Evolutionary conservation across 31 red algal species (phyloP).

Genomic region (Endocladia muricata): DNA sequence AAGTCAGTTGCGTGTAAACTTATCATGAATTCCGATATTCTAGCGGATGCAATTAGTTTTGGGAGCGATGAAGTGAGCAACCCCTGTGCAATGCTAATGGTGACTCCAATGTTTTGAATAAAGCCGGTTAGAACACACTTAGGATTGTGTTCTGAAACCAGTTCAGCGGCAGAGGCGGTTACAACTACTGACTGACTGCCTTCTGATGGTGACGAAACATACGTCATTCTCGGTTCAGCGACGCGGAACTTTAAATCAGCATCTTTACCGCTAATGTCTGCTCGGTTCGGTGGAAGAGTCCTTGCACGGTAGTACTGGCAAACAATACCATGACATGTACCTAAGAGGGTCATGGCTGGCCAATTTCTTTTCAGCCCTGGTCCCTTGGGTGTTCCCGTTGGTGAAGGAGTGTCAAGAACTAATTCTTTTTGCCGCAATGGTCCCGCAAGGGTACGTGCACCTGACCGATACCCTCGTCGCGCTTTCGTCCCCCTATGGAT

Average conservation of each 20-base stretch:
- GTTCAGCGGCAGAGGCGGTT: slow-evolving; percentile 46
- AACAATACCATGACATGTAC: slow-evolving; percentile 41
- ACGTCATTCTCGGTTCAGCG: slow-evolving; percentile 37
- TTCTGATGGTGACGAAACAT: slow-evolving; percentile 41
- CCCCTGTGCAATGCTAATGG: slow-evolving; percentile 37
- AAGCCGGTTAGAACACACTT: slow-evolving; percentile 54
- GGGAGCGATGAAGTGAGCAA: slow-evolving; percentile 22
- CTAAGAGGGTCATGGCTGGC: slow-evolving; percentile 33
- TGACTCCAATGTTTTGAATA: slow-evolving; percentile 42
- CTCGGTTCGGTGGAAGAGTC: too few relatives aligned
- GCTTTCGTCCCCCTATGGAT: too few relatives aligned
- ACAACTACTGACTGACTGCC: slow-evolving; percentile 49
- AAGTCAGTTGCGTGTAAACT: slow-evolving; percentile 52
- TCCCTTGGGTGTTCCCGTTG: too few relatives aligned
- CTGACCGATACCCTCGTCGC: too few relatives aligned
- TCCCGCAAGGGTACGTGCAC: too few relatives aligned
- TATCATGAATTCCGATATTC: slow-evolving; percentile 46
- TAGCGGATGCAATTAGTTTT: slow-evolving; percentile 47
- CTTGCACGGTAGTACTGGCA: slow-evolving; percentile 43
- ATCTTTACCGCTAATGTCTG: too few relatives aligned
- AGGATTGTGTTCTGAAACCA: slow-evolving; percentile 43
- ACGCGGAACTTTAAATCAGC: too few relatives aligned
- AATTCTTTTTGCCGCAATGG: too few relatives aligned
- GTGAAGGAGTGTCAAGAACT: too few relatives aligned
- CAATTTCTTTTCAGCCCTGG: too few relatives aligned